Evolutionary conservation across 2,329 filamentous ascomycete species (phyloP).

Genomic region (Pseudonectria foliicola): DNA sequence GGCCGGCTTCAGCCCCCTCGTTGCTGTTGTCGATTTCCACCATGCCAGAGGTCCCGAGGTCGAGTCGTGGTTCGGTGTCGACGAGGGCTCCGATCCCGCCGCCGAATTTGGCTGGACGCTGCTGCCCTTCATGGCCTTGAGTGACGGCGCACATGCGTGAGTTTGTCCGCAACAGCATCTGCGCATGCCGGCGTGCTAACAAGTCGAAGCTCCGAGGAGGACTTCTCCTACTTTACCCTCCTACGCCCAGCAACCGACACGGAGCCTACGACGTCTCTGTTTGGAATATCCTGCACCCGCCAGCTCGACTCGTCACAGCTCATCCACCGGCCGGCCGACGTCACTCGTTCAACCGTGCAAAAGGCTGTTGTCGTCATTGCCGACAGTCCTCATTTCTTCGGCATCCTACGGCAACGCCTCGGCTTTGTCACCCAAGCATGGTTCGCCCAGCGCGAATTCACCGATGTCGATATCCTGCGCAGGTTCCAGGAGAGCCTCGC

Average conservation of each 20-base stretch:
- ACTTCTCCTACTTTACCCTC: conserved; percentile 98
- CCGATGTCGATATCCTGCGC: conserved; percentile 81
- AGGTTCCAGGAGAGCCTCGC: conserved; percentile 85
- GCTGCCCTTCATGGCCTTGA: conserved; percentile 93
- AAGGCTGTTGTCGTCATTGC: conserved; percentile 96
- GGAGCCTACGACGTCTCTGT: conserved; percentile 69
- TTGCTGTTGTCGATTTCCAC: conserved; percentile 77
- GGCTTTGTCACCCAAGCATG: conserved; percentile 88
- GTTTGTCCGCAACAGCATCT: conserved; percentile 24
- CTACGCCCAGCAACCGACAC: conserved; percentile 51
- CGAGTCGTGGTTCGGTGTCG: conserved; percentile 77
- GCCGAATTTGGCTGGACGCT: conserved; percentile 82
- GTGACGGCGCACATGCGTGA: conserved; percentile 90
- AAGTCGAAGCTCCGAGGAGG: conserved; percentile 65
- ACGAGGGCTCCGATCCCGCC: conserved; percentile 70
- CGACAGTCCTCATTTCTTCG: conserved; percentile 83
- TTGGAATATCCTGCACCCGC: conserved; percentile 91
- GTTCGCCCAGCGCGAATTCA: conserved; percentile 93
- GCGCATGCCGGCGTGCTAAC: conserved; percentile 6
- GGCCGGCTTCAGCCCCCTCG: conserved; percentile 55
- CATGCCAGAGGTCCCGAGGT: conserved; percentile 87
- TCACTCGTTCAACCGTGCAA: conserved; percentile 95
- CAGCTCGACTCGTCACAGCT: conserved; percentile 78
- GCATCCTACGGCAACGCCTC: conserved; percentile 81
- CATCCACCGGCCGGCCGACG: conserved; percentile 72